These are phyloP conservation scores for Gnomoniopsis sp. DNA, from an alignment of 2,329 filamentous ascomycete species.

Conservation along the genomic window DNA sequence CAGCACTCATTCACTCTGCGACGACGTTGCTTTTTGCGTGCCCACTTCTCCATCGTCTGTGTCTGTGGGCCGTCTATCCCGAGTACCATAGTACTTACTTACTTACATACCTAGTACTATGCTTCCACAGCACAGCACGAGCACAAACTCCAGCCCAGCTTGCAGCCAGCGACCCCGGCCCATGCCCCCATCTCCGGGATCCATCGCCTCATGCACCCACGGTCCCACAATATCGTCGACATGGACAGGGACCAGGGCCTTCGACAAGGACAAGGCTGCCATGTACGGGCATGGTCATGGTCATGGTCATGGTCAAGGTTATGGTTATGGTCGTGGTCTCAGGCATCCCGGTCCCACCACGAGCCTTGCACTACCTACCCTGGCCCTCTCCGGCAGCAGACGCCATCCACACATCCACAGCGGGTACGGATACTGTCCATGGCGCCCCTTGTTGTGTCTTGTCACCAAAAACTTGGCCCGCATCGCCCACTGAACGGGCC, in stretches of 20 bases:
- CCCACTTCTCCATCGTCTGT: background rate
- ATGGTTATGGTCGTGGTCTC: background rate
- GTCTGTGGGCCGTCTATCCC: background rate
- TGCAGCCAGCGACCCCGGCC: background rate
- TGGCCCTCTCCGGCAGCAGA: slow-evolving; percentile 9
- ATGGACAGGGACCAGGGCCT: background rate
- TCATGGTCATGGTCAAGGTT: background rate
- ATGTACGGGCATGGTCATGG: background rate
- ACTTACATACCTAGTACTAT: no score
- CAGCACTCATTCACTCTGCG: background rate
- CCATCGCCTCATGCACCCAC: background rate
- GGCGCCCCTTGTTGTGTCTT: slow-evolving; percentile 11
- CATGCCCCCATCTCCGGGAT: background rate
- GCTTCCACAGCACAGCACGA: no score
- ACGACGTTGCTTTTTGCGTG: background rate
- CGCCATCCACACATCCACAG: slow-evolving; percentile 16
- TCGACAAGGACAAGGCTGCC: background rate
- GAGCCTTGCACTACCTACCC: slow-evolving; percentile 10
- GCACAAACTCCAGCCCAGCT: background rate
- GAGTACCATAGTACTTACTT: no score
- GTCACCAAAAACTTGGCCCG: background rate
- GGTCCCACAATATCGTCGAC: background rate
- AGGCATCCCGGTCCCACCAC: slow-evolving; percentile 17
- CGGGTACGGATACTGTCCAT: slow-evolving; percentile 8
- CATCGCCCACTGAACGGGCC: background rate